These are phyloP conservation scores for Termitomyces sp. DNA, from an alignment of 768 basidiomycete genomes.

Conservation along the genomic window DNA sequence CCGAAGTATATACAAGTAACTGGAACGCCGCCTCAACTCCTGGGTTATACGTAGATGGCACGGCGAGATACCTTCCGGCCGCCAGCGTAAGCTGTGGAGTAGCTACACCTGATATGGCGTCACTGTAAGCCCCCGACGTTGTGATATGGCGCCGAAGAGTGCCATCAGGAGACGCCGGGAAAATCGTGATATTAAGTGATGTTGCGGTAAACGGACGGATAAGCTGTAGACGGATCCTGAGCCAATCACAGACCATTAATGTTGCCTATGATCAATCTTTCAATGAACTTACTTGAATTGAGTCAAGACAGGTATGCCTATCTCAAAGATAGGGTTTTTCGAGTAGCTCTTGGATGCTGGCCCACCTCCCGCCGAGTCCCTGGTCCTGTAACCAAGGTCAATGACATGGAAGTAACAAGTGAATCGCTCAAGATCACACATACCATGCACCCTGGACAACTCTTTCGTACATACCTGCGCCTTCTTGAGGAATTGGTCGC, in stretches of 20 bases:
- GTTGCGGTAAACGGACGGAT: conserved; percentile 34
- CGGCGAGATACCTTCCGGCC: conserved; percentile 62
- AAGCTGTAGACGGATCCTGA: conserved; percentile 68
- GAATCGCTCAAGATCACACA: background rate
- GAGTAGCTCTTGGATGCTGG: conserved; percentile 61
- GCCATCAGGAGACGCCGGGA: conserved; percentile 27
- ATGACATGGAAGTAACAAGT: background rate
- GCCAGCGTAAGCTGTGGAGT: conserved; percentile 46
- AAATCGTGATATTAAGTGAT: conserved; percentile 59
- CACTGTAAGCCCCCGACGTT: conserved; percentile 80
- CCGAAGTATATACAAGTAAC: conserved; percentile 54
- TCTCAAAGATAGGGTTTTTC: conserved; percentile 62
- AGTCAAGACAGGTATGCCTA: conserved; percentile 46
- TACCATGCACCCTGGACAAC: conserved; percentile 70
- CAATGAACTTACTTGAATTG: conserved; percentile 47
- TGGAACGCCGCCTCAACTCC: conserved; percentile 52
- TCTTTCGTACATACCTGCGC: conserved; percentile 85
- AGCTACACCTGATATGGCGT: conserved; percentile 65
- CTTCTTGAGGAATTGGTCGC: conserved; percentile 70
- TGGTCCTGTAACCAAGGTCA: conserved; percentile 36
- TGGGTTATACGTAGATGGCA: conserved; percentile 70
- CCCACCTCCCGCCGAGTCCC: conserved; percentile 57
- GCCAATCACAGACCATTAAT: background rate
- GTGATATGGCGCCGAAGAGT: conserved; percentile 36
- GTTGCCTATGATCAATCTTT: background rate